A percentile compares a stretch with the other conserved stretches of the same genome.
These are phyloP conservation scores for Phaeosphaeriaceae sp. DNA, from an alignment of 2,329 filamentous ascomycete species.

Conservation along the genomic window DNA sequence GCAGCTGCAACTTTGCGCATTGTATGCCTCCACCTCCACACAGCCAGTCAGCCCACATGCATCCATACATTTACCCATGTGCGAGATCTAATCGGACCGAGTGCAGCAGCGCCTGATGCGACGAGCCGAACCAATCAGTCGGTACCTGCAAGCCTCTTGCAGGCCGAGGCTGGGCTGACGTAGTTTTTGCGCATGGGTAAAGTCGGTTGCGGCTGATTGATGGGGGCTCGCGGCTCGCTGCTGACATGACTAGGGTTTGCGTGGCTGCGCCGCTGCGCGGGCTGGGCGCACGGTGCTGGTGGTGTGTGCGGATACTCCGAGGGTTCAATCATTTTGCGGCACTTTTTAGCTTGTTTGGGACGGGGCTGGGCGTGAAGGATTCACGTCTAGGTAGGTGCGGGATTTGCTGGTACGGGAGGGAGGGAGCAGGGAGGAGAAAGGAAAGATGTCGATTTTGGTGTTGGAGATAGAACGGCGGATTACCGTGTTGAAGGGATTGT, in stretches of 20 bases:
- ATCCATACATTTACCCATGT: background rate
- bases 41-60: background rate
- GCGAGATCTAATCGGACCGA: background rate
- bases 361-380: background rate
- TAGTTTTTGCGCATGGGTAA: background rate
- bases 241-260: too few relatives aligned
- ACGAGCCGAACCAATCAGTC: background rate
- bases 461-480: too few relatives aligned
- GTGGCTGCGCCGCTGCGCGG: too few relatives aligned
- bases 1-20: too few relatives aligned
- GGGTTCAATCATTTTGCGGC: background rate
- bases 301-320: background rate
- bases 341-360: slow-evolving; percentile 4
- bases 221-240: background rate
- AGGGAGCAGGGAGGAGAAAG: background rate
- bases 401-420: background rate
- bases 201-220: background rate
- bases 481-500: too few relatives aligned
- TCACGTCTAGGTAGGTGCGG: background rate
- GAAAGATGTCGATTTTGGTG: background rate
- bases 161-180: background rate
- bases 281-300: background rate
- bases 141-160: too few relatives aligned
- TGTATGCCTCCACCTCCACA: too few relatives aligned
- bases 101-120: background rate